Conservation (phyloP, 495 filamentous ascomycete species). For the Sphaerosporella brunnea region DNA sequence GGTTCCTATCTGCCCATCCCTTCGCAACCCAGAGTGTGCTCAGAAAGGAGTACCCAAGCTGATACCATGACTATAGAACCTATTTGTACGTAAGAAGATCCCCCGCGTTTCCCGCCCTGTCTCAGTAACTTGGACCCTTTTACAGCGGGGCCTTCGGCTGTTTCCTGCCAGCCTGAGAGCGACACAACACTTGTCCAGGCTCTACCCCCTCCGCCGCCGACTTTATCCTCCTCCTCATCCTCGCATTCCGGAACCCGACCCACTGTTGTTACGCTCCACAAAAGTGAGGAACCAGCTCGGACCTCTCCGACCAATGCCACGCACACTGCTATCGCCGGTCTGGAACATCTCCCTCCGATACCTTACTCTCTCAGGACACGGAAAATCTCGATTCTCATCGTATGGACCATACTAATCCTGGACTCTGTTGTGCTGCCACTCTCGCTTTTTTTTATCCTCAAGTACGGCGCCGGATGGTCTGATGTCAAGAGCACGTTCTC, state of each 20-base stretch:
- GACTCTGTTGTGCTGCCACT: constrained; percentile 15
- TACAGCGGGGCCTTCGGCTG: too few relatives aligned
- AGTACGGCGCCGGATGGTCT: constrained; percentile 10
- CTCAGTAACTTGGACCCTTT: too few relatives aligned
- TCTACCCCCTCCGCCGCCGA: background rate
- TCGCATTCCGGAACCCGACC: background rate
- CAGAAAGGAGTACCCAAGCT: too few relatives aligned
- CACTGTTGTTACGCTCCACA: too few relatives aligned
- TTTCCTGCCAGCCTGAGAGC: too few relatives aligned
- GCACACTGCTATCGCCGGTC: background rate
- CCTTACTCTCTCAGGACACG: constrained; percentile 15
- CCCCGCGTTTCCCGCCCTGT: too few relatives aligned
- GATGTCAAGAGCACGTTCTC: constrained; percentile 12
- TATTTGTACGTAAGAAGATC: too few relatives aligned
- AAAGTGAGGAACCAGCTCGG: too few relatives aligned
- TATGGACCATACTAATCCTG: constrained; percentile 11
- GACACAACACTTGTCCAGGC: background rate
- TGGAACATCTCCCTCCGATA: constrained; percentile 4
- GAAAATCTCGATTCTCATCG: constrained; percentile 13
- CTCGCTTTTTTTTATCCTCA: constrained; percentile 13
- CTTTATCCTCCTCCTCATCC: background rate
- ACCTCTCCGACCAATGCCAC: too few relatives aligned
- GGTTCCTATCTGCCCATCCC: too few relatives aligned
- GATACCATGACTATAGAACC: too few relatives aligned
- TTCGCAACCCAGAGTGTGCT: too few relatives aligned